Evolutionary conservation across 1,139 yeast genomes (phyloP).

Genomic region (Suhomyces wounanorum): DNA sequence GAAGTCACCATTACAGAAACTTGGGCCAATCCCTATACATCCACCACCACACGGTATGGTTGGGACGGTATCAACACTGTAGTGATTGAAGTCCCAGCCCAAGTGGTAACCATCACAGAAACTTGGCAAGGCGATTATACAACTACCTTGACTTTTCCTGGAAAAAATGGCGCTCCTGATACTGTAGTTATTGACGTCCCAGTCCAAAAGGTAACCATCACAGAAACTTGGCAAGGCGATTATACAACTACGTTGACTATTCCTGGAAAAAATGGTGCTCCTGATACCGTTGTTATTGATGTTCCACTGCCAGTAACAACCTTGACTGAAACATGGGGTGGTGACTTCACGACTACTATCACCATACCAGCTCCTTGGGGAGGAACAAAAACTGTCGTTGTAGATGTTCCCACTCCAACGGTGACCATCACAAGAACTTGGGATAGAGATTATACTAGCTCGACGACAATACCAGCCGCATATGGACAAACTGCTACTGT

Average conservation of each 20-base stretch:
- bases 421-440: background rate
- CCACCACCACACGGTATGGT: no score
- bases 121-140: background rate
- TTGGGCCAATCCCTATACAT: no score
- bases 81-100: background rate
- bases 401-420: background rate
- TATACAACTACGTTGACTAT: background rate
- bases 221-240: background rate
- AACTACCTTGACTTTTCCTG: background rate
- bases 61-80: background rate
- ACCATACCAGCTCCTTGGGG: background rate
- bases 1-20: no score
- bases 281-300: background rate
- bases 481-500: background rate
- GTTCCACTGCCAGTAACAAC: background rate
- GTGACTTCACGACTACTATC: background rate
- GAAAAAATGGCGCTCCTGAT: background rate
- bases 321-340: background rate
- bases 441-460: background rate
- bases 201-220: background rate
- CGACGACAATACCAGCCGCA: background rate
- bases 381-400: background rate
- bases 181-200: background rate
- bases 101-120: background rate
- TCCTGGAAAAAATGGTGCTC: background rate